Evolutionary conservation across 305 asterid genomes (phyloP).

Genomic region (Fraxinus baroniana): DNA sequence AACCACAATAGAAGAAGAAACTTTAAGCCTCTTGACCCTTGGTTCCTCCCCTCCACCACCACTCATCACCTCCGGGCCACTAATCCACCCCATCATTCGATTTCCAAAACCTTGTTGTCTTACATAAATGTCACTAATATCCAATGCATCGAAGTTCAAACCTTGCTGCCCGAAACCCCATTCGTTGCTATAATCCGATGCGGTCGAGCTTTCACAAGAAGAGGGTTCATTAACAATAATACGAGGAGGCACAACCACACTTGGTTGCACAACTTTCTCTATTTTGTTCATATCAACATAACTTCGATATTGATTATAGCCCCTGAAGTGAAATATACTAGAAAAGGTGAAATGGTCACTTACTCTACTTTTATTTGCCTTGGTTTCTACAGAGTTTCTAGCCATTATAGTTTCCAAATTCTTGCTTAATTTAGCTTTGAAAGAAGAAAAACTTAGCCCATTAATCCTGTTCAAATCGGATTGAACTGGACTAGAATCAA

Average conservation of each 20-base stretch:
- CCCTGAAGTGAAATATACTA: constrained; percentile 65
- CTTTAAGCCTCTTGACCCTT: constrained; percentile 72
- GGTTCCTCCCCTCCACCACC: constrained; percentile 33
- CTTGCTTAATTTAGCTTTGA: constrained; percentile 74
- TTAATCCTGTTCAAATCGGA: constrained; percentile 12
- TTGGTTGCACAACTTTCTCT: constrained; percentile 72
- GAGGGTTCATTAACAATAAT: constrained; percentile 29
- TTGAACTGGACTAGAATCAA: background rate
- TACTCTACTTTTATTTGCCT: constrained; percentile 62
- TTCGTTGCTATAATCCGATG: constrained; percentile 48
- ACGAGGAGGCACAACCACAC: constrained; percentile 59
- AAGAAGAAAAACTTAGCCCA: constrained; percentile 64
- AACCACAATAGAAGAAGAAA: constrained; percentile 71
- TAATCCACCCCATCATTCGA: constrained; percentile 52
- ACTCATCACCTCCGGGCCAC: constrained; percentile 58
- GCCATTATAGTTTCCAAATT: constrained; percentile 71
- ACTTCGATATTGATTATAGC: constrained; percentile 41
- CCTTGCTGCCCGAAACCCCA: constrained; percentile 40
- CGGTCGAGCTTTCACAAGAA: constrained; percentile 48
- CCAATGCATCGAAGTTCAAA: constrained; percentile 60
- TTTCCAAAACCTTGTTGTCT: constrained; percentile 36
- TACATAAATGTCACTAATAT: constrained; percentile 28
- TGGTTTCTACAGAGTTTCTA: constrained; percentile 51
- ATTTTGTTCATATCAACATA: constrained; percentile 49
- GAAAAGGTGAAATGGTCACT: constrained; percentile 87